These are phyloP conservation scores for Eutypella sp. DNA, from an alignment of 2,329 filamentous ascomycete genomes.

Conservation along the genomic window DNA sequence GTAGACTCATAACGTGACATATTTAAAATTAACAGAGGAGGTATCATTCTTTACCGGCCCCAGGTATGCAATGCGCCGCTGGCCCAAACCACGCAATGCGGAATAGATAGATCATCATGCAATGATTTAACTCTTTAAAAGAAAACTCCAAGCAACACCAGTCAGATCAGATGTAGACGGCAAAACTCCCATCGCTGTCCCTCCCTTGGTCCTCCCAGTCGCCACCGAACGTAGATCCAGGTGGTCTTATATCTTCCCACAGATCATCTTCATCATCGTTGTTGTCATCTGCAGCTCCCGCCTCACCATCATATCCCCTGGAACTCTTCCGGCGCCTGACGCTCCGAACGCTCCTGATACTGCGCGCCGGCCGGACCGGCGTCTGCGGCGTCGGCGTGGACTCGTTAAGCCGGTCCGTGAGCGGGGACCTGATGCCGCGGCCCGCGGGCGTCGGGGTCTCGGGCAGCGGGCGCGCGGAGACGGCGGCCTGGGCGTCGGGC, in stretches of 20 bases:
- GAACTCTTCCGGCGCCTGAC: conserved; percentile 3
- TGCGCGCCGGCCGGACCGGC: too few species aligned
- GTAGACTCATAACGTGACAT: too few species aligned
- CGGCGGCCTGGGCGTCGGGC: not conserved
- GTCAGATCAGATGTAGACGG: conserved; percentile 22
- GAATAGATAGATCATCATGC: not conserved
- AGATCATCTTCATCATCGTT: conserved; percentile 22
- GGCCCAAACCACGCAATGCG: too few species aligned
- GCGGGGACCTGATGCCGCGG: conserved; percentile 5
- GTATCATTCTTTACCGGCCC: not conserved
- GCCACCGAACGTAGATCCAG: conserved; percentile 19
- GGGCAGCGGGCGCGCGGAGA: conserved; percentile 11
- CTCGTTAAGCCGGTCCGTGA: conserved; percentile 12
- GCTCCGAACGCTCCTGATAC: conserved; percentile 10
- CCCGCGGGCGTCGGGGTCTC: conserved; percentile 15
- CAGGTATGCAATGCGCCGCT: not conserved
- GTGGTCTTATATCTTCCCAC: conserved; percentile 25
- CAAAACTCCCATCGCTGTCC: conserved; percentile 22
- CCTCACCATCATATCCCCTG: not conserved
- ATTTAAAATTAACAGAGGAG: not conserved
- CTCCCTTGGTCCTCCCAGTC: conserved; percentile 20
- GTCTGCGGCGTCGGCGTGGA: conserved; percentile 2
- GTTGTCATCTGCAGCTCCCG: conserved; percentile 3
- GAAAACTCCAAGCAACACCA: not conserved
- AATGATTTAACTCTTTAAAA: not conserved